These are phyloP conservation scores for button mushroom (Agaricus bisporus) DNA, from an alignment of 768 basidiomycete species.

Conservation along the genomic window DNA sequence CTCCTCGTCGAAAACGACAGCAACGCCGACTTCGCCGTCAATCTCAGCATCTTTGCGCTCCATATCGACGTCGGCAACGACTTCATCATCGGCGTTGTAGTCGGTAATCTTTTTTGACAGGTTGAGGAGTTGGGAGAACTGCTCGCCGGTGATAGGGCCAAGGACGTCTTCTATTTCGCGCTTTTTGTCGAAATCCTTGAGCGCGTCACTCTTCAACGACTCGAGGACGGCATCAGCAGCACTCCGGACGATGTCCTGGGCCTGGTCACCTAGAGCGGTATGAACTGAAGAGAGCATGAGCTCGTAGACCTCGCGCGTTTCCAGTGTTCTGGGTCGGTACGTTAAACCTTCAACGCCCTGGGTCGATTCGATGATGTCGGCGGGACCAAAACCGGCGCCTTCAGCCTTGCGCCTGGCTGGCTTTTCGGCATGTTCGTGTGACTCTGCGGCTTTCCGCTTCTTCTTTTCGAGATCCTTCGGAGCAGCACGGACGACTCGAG, in stretches of 20 bases:
- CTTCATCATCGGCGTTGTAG: conserved; percentile 84
- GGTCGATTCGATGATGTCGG: conserved; percentile 92
- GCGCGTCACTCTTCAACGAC: conserved; percentile 76
- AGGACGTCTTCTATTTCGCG: conserved; percentile 82
- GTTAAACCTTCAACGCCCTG: conserved; percentile 88
- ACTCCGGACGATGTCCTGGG: conserved; percentile 91
- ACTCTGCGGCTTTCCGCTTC: conserved; percentile 76
- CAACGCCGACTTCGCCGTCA: conserved; percentile 95
- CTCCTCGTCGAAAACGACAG: conserved; percentile 96
- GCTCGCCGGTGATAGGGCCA: conserved; percentile 58
- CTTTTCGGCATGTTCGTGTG: conserved; percentile 52
- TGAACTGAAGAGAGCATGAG: conserved; percentile 84
- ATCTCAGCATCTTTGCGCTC: conserved; percentile 84
- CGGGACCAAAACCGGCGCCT: conserved; percentile 63
- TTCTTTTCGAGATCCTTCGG: conserved; percentile 92
- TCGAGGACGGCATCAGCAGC: conserved; percentile 93
- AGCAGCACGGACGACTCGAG: conserved; percentile 72
- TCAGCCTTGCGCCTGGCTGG: conserved; percentile 58
- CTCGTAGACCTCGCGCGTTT: conserved; percentile 93
- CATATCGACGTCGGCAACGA: conserved; percentile 69
- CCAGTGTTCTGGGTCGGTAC: conserved; percentile 89
- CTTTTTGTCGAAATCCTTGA: conserved; percentile 98
- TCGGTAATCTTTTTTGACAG: conserved; percentile 95
- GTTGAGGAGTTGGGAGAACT: conserved; percentile 76
- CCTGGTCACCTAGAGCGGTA: conserved; percentile 83